Conservation (phyloP, 495 filamentous ascomycete species). For the Xylaria intraflava region DNA sequence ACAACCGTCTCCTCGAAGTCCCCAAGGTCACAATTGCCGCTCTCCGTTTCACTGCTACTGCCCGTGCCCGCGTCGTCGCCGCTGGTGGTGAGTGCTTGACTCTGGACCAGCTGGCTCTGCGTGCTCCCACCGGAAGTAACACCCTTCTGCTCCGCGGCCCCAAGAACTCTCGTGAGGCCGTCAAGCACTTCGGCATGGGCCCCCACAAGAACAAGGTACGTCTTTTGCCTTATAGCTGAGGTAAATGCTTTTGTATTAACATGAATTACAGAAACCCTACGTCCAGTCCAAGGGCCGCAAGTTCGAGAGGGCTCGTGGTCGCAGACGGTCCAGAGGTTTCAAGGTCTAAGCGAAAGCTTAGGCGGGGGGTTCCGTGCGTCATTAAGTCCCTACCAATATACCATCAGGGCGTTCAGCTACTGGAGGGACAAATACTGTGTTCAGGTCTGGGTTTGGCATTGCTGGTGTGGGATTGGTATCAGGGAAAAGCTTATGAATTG, state of each 20-base stretch:
- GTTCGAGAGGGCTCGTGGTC: slow-evolving; percentile 96
- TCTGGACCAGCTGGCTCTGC: slow-evolving; percentile 89
- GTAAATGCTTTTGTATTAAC: neutral
- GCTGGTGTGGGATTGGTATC: slow-evolving; percentile 32
- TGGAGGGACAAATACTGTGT: slow-evolving; percentile 19
- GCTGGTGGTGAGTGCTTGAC: slow-evolving; percentile 92
- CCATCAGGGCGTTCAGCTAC: slow-evolving; percentile 18
- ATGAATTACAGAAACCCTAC: slow-evolving; percentile 70
- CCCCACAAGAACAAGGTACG: slow-evolving; percentile 93
- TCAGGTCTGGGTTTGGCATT: slow-evolving; percentile 28
- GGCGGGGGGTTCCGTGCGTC: slow-evolving; percentile 24
- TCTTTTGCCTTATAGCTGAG: slow-evolving; percentile 5
- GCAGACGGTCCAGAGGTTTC: slow-evolving; percentile 93
- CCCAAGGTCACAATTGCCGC: slow-evolving; percentile 91
- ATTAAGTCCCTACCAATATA: slow-evolving; percentile 25
- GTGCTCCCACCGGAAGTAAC: slow-evolving; percentile 88
- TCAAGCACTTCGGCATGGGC: slow-evolving; percentile 98
- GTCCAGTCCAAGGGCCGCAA: slow-evolving; percentile 97
- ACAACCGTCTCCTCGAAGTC: slow-evolving; percentile 81
- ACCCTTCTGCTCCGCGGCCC: slow-evolving; percentile 91
- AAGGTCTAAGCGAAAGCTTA: slow-evolving; percentile 71
- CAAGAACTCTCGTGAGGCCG: slow-evolving; percentile 92
- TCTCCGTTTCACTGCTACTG: slow-evolving; percentile 90
- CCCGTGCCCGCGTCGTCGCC: slow-evolving; percentile 83
- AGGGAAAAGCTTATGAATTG: slow-evolving; percentile 27